Base-by-base conservation (phyloP, 1,284 basidiomycete species). In the Cystobasidiaceae sp. region DNA sequence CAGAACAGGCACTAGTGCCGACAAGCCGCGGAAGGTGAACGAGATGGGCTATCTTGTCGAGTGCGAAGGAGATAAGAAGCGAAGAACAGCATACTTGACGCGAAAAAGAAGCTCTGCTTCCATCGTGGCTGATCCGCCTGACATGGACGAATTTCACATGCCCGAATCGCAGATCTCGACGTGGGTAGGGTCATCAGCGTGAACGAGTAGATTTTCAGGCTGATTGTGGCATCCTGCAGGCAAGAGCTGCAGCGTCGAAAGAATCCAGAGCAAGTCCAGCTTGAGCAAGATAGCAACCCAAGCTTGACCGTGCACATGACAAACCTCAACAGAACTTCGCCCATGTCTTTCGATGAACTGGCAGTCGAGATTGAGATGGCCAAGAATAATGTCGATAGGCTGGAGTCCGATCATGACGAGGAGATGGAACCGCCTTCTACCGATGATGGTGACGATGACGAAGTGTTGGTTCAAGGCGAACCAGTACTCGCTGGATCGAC, bases 301-400 rank as follows among this genome's bases (percentile, higher is more conserved):
- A 51, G 51, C 34, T 44, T 64, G 19, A 33, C 61, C 4, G 52
- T 33, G 17, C 61, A 64, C 30, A 55, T 64, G 37, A 51, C 28
- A 13, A 33, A 25, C 9, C 30, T 56, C 28, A 33, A 54, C 23
- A 41, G 49, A 9, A 41, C 55, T 9, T 64, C 61, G 7, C 61
- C 50, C 9, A 51, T 64, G 32, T 64, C 61, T 7, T 64, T 64
- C 51, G 51, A 55, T 4, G 61, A 64, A 21, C 45, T 64, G 43
- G 61, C 61, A 48, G 17, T 64, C 4, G 61, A 64, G 44, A 55
- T 64, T 37, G 55, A 68, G 25, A 49, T 68, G 55, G 67, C 67
- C 8, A 27, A 62, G 37, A 54, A 60, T 28, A 30, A 65, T 48
- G 34, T 68, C 30, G 54, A 68, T 44, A 25, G 46, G 32, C 43